Evolutionary conservation across 2,329 filamentous ascomycete species (phyloP).

Genomic region (Beauveria scarabaeidicola): DNA sequence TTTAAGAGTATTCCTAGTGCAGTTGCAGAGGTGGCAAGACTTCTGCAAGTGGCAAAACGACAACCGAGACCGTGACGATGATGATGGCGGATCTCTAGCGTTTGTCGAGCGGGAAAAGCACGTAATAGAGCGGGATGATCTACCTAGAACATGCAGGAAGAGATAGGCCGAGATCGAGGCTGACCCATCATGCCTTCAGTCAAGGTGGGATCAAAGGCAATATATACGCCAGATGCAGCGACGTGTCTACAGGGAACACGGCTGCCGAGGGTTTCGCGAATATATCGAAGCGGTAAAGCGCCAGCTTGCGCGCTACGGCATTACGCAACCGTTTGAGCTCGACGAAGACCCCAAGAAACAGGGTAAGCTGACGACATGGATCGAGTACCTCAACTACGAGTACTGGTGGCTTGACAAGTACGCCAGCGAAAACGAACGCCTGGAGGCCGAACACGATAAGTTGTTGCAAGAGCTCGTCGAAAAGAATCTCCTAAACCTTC

Average conservation of each 20-base stretch:
- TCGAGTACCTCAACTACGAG: slow-evolving; percentile 28
- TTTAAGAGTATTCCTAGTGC: neutral
- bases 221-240: neutral
- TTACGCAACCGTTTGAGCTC: slow-evolving; percentile 22
- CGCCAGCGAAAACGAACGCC: slow-evolving; percentile 13
- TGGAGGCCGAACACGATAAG: slow-evolving; percentile 19
- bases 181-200: neutral
- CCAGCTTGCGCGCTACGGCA: slow-evolving; percentile 21
- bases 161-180: neutral
- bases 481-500: slow-evolving; percentile 18
- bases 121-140: neutral
- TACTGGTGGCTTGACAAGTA: slow-evolving; percentile 17
- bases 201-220: neutral
- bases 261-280: slow-evolving; percentile 16
- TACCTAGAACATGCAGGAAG: neutral
- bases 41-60: slow-evolving; percentile 4
- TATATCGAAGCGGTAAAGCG: slow-evolving; percentile 20
- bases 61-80: neutral
- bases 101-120: neutral
- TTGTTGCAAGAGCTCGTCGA: slow-evolving; percentile 26
- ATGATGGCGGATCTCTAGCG: neutral
- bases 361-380: slow-evolving; percentile 27
- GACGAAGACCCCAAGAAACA: slow-evolving; percentile 21
- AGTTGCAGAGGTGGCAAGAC: neutral
- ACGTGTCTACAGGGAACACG: neutral